Conservation (phyloP, 2,329 filamentous ascomycete genomes). For the Fusarium armeniacum region DNA sequence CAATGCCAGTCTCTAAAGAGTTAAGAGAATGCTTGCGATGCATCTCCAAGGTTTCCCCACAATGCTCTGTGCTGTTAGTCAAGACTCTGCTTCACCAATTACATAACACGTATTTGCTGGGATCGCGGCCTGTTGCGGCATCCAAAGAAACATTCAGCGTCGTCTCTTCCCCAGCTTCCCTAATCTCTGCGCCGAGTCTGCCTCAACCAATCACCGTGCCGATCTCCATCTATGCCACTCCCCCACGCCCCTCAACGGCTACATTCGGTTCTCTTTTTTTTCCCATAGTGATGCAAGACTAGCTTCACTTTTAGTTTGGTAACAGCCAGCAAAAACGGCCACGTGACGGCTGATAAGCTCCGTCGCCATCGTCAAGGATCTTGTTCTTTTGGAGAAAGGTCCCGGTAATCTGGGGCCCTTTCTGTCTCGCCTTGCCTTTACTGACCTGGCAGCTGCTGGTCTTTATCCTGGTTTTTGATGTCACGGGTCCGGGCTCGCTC, state of each 20-base stretch:
- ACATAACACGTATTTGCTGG: conserved; percentile 40
- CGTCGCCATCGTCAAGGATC: conserved; percentile 16
- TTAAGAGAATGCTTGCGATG: conserved; percentile 34
- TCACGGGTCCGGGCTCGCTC: conserved; percentile 41
- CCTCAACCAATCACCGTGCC: conserved; percentile 29
- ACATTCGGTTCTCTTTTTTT: conserved; percentile 42
- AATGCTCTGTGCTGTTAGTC: conserved; percentile 32
- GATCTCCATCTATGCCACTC: conserved; percentile 2
- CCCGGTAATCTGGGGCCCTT: conserved; percentile 27
- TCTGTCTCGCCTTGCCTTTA: conserved; percentile 14
- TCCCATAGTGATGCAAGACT: conserved; percentile 2
- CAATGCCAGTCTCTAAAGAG: conserved; percentile 21
- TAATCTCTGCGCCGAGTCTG: conserved; percentile 18
- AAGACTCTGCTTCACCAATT: conserved; percentile 27
- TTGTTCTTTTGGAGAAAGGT: neutral
- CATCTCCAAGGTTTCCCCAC: conserved; percentile 41
- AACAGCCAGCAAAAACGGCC: conserved; percentile 9
- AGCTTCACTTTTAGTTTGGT: conserved; percentile 6
- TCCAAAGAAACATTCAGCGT: conserved; percentile 14
- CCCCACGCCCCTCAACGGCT: conserved; percentile 42
- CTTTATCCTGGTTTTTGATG: conserved; percentile 3
- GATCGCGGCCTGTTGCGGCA: conserved; percentile 46
- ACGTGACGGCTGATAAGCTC: conserved; percentile 52
- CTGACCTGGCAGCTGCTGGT: neutral
- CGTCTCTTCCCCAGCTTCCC: conserved; percentile 31